Evolutionary conservation across 768 basidiomycete species (phyloP), one percentile per base, ranked within the genome.

Genomic region (Macrolepiota fuliginosa): DNA sequence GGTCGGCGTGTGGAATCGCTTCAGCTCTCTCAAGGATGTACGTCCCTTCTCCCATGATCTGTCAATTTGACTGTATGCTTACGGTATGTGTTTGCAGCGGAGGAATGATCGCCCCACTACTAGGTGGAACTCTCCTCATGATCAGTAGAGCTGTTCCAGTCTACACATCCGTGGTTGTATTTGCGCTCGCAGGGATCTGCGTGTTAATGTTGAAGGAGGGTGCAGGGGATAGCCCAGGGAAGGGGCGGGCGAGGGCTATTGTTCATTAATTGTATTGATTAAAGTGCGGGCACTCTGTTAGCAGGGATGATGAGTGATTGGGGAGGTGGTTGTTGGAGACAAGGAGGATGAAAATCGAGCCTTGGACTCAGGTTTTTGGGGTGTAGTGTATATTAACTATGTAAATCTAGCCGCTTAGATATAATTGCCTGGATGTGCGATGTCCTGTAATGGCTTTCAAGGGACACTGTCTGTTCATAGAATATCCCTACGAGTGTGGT

Each of bases 1-100:
- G 94, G 27, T 94, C 93, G 0, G 94, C 93, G 0, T 89, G 90
- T 68, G 94, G 94, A 0, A 89, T 91, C 56, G 93, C 94, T 0
- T 92, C 91, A 2, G 93, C 92, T 10, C 73, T 96, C 1, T 94
- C 90, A 1, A 81, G 94, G 72, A 86, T 95, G 88, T 93, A 68
- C 55, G 88, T 79, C 22, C 19, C 50, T 25, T 52, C 25, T 56
- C 24, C 39, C 45, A 47, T 25, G 56, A 47, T 37, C 42, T 37
- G 15, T 39, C 55, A 46, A 42, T 37, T 19, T 10, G 1, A 19
- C 13, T 47, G 39, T 9, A 39, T 47, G 42, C 42, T 57, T n/a
- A 63, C 36, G 27, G 36, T 40, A 13, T 52, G 53, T 51, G 54
- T 67, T 11, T 65, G 4, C 74, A 94, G 92, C 72, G 91, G 92